Conservation (phyloP, 2,329 filamentous ascomycete species). For the Penicillium sp. region DNA sequence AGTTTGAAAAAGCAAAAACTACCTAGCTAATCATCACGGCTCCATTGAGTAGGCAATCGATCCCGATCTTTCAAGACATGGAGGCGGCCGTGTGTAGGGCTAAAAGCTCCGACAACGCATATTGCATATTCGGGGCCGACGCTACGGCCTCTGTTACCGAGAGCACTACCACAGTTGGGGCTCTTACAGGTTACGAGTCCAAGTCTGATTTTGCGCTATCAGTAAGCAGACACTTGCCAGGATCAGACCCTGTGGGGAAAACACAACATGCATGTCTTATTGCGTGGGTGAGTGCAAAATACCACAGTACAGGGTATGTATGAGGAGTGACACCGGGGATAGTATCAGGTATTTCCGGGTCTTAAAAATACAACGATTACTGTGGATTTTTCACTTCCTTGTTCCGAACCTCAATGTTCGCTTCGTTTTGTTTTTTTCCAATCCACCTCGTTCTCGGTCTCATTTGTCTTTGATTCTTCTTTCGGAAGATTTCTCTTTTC, state of each 20-base stretch:
- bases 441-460: not conserved
- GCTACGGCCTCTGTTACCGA: not conserved
- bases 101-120: slow-evolving; percentile 12
- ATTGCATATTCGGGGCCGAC: not conserved
- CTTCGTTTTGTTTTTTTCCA: not conserved
- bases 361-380: not conserved
- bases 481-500: not conserved
- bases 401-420: not conserved
- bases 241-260: slow-evolving; percentile 9
- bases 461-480: not conserved
- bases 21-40: not conserved
- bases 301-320: not conserved
- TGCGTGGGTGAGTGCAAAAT: not conserved
- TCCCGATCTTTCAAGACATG: slow-evolving; percentile 9
- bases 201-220: slow-evolving; percentile 1
- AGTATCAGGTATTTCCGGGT: no score
- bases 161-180: slow-evolving; percentile 4
- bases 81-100: slow-evolving; percentile 2
- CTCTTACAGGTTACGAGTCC: slow-evolving; percentile 6
- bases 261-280: not conserved
- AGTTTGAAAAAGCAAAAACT: not conserved
- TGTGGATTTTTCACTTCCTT: not conserved
- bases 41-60: not conserved
- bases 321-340: not conserved
- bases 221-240: slow-evolving; percentile 2